Percentiles rank a stretch among this genome's conserved stretches.
These are phyloP conservation scores for Termitomyces eurrhizus DNA, from an alignment of 768 basidiomycete genomes.

Conservation along the genomic window DNA sequence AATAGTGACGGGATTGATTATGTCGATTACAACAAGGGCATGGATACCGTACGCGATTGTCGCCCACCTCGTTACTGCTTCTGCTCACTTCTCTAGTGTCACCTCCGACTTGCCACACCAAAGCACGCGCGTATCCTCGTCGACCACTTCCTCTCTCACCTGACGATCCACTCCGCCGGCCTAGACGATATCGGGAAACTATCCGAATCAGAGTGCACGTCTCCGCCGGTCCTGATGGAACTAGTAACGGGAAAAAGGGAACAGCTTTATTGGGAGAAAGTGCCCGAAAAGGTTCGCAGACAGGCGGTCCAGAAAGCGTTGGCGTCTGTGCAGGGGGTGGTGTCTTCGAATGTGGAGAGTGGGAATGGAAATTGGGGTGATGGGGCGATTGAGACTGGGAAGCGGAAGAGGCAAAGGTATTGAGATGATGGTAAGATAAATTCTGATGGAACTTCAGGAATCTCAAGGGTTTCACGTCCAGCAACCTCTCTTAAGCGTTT, in stretches of 20 bases:
- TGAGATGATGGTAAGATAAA: neutral
- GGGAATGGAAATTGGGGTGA: neutral
- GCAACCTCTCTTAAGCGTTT: neutral
- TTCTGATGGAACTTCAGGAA: neutral
- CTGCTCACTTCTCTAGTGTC: constrained; percentile 54
- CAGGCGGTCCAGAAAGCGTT: constrained; percentile 38
- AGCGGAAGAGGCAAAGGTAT: constrained; percentile 11
- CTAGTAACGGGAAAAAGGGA: constrained; percentile 61
- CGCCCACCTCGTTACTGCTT: neutral
- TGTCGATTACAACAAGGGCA: constrained; percentile 75
- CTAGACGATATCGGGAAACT: constrained; percentile 49
- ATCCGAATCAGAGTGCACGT: constrained; percentile 5
- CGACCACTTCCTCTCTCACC: constrained; percentile 35
- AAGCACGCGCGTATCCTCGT: constrained; percentile 41
- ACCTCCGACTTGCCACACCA: constrained; percentile 62
- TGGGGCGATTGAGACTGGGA: constrained; percentile 2
- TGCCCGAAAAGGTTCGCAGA: constrained; percentile 66
- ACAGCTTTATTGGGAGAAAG: constrained; percentile 74
- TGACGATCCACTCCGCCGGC: constrained; percentile 41
- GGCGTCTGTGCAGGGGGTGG: neutral
- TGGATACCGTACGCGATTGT: constrained; percentile 54
- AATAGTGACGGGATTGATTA: constrained; percentile 56
- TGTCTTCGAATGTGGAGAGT: neutral
- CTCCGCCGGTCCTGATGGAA: constrained; percentile 42
- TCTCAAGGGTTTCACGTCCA: neutral